Base-by-base conservation (phyloP, 805 yeast genomes). In the Spathaspora passalidarum region DNA sequence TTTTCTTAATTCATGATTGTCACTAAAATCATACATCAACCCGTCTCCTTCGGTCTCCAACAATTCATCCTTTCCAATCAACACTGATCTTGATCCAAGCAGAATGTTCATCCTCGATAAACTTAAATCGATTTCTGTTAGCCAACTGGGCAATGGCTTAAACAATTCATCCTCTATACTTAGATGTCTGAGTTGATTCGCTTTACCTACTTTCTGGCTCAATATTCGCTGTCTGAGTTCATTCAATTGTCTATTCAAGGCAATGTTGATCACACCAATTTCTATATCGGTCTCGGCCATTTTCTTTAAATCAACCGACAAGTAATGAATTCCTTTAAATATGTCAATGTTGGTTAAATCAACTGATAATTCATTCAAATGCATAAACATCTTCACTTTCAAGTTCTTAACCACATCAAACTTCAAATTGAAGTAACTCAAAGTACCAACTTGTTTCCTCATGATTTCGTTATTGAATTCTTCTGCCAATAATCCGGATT, bases 11-110 rank as follows among this genome's bases (percentile, higher is more conserved):
- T 59, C 56, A 40, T 56, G 49, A 49, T 49, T 37, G 10, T 56
- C 49, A 42, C 49, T 36, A 42, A 54, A 39, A 49, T 62, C 60
- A 14, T 51, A 38, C 29, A 49, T 40, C 36, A 54, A 45, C 39
- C 50, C 50, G 21, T 49, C 48, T 8, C 48, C 57, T 10, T 40
- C 32, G 22, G 48, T 36, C n/a, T 46, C 26, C 19, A 54, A 38
- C 11, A 60, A 38, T 20, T 50, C 41, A 5, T 59, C 56, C 13
- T 49, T 40, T 18, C 66, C 69, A 6, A 71, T 62, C 32, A 72
- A 55, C 1, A 71, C 65, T 6, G 75, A 70, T 17, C 74, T 53
- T 2, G 76, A 68, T 0, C 75, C 76, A 10, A 72, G 42, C 23
- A 50, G 45, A 4, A 72, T 34, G 32, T 8, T 50, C 50, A 19